Evolutionary conservation across 805 yeast genomes (phyloP).

Genomic region (Ogataea degrootiae): DNA sequence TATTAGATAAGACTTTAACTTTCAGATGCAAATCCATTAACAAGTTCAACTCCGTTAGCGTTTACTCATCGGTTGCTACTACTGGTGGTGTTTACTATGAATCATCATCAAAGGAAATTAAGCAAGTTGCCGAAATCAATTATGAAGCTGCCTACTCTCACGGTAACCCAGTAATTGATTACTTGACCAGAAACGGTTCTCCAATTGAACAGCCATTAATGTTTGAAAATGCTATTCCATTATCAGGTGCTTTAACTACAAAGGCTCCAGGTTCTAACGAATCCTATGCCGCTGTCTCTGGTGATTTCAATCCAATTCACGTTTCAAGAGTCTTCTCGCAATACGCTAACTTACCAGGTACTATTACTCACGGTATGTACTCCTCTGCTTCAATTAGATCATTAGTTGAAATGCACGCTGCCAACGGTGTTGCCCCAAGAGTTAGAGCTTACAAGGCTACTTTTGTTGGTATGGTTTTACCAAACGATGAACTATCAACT

Average conservation of each 20-base stretch:
- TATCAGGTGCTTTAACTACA: constrained; percentile 57
- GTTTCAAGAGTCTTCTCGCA: constrained; percentile 92
- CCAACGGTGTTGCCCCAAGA: constrained; percentile 92
- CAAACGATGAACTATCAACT: constrained; percentile 85
- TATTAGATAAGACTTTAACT: constrained; percentile 74
- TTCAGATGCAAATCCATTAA: constrained; percentile 86
- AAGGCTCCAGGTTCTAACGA: constrained; percentile 95
- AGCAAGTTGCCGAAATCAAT: constrained; percentile 75
- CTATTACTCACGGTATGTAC: constrained; percentile 99
- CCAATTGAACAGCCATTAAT: constrained; percentile 91
- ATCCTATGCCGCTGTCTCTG: constrained; percentile 94
- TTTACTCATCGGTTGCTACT: constrained; percentile 77
- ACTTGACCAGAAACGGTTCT: constrained; percentile 84
- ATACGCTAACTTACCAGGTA: constrained; percentile 92
- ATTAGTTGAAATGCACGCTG: constrained; percentile 97
- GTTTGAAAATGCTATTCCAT: constrained; percentile 87
- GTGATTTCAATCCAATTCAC: constrained; percentile 98
- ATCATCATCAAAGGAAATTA: constrained; percentile 84
- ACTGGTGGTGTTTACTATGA: constrained; percentile 83
- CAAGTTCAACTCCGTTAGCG: constrained; percentile 69
- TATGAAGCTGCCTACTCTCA: constrained; percentile 90
- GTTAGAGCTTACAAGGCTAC: constrained; percentile 89
- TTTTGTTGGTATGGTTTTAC: constrained; percentile 96
- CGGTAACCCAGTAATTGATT: constrained; percentile 97
- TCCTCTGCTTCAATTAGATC: constrained; percentile 94